Percentiles rank a stretch among this genome's conserved stretches.
These are phyloP conservation scores for Saccharomycopsis hybrid DNA, from an alignment of 1,139 yeast genomes.

Conservation along the genomic window DNA sequence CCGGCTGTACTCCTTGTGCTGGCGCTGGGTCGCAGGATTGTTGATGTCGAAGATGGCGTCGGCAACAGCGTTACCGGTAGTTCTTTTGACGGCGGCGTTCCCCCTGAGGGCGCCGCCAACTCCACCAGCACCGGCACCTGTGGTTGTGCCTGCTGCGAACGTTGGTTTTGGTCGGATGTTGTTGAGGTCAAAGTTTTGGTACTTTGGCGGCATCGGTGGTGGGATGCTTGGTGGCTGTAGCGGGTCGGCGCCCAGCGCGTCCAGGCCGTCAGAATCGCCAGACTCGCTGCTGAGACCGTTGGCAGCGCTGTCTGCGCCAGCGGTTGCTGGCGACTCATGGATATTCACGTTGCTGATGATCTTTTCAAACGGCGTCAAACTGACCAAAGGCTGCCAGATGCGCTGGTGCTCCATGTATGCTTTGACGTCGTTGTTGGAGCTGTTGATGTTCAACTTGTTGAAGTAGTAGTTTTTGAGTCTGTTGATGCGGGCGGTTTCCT, in stretches of 20 bases:
- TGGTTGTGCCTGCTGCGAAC: not conserved
- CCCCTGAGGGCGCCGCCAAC: no score
- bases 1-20: no score
- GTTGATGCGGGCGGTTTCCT: not conserved
- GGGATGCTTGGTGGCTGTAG: not conserved
- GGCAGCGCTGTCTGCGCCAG: not conserved
- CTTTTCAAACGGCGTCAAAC: not conserved
- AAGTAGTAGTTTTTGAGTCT: constrained; percentile 1
- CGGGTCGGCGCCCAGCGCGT: not conserved
- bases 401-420: not conserved
- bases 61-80: not conserved
- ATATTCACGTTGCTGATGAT: no score
- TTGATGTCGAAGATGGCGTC: not conserved
- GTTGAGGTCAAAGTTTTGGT: no score
- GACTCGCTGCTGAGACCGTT: not conserved
- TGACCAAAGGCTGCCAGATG: constrained; percentile 3
- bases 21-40: not conserved
- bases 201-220: not conserved
- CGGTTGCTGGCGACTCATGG: no score
- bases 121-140: not conserved
- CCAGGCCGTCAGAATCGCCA: not conserved
- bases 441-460: constrained; percentile 1
- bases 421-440: not conserved
- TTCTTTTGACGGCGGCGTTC: no score
- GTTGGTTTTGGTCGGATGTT: not conserved